Conservation (phyloP, 1,284 basidiomycete species). For the Malassezia globosa region DNA sequence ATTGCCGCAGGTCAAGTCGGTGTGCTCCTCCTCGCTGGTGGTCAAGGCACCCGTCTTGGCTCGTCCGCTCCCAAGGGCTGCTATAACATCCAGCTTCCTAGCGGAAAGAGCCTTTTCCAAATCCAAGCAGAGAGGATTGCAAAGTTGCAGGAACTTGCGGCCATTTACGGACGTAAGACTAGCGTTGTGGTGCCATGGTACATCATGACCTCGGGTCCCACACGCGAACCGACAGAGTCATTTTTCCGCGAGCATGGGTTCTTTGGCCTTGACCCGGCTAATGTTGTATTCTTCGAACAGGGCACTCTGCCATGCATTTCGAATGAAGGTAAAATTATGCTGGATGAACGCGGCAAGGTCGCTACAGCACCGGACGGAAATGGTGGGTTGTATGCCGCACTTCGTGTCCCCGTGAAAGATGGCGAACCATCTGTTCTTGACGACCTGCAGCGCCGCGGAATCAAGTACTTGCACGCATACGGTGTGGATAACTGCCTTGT, state of each 20-base stretch:
- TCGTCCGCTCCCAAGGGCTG: conserved; percentile 89
- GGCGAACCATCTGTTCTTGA: conserved; percentile 60
- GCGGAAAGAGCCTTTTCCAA: conserved; percentile 86
- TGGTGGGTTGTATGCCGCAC: conserved; percentile 88
- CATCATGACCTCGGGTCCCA: conserved; percentile 97
- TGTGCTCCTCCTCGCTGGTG: conserved; percentile 91
- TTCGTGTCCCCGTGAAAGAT: conserved; percentile 60
- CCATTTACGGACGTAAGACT: conserved; percentile 48
- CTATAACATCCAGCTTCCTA: conserved; percentile 89
- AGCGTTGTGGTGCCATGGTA: conserved; percentile 77
- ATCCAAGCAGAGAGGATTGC: conserved; percentile 89
- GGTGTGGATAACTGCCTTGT: conserved; percentile 99
- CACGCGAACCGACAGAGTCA: conserved; percentile 68
- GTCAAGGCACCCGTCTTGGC: conserved; percentile 89
- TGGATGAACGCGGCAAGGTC: conserved; percentile 65
- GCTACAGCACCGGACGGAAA: conserved; percentile 96
- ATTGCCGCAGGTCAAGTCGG: conserved; percentile 72
- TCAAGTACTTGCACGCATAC: conserved; percentile 86
- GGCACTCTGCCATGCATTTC: conserved; percentile 90
- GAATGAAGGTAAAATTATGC: conserved; percentile 82
- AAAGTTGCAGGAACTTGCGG: conserved; percentile 65
- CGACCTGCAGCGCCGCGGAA: conserved; percentile 64
- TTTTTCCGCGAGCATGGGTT: conserved; percentile 69
- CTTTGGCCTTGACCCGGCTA: conserved; percentile 70
- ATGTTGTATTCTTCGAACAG: conserved; percentile 93